A percentile compares a stretch with the other conserved stretches of the same genome.
Evolutionary conservation across 169 alveolate species (phyloP).

Genomic region (Plasmodium gallinaceum): DNA sequence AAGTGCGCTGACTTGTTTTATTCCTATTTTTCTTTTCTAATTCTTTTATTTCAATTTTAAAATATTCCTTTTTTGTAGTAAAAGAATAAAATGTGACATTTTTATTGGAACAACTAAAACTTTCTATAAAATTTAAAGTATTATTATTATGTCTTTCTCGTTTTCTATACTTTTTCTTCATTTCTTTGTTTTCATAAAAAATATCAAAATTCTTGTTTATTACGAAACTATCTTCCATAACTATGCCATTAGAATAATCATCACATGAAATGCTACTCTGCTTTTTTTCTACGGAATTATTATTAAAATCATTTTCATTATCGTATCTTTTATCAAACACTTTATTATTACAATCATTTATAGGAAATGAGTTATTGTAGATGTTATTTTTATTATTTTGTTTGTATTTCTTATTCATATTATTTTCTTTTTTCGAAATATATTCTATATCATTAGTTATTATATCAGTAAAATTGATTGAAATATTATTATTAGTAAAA

Average conservation of each 20-base stretch:
- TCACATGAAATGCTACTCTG: neutral
- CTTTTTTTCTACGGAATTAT: neutral
- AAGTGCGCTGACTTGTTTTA: neutral
- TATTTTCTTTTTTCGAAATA: neutral
- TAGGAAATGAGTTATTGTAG: neutral
- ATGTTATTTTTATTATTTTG: neutral
- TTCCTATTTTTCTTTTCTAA: slow-evolving; percentile 11
- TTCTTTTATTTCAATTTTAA: slow-evolving; percentile 43
- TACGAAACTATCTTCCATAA: neutral
- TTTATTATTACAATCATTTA: neutral
- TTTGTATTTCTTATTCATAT: neutral
- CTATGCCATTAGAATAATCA: neutral
- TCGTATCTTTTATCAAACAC: too few species aligned
- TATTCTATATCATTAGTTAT: neutral
- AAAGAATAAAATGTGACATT: slow-evolving; percentile 58
- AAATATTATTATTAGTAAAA: slow-evolving; percentile 14
- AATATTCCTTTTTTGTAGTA: slow-evolving; percentile 59
- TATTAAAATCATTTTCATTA: too few species aligned
- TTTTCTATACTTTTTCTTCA: neutral
- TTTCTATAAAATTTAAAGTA: slow-evolving; percentile 49
- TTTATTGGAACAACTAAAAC: slow-evolving; percentile 34
- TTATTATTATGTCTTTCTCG: neutral
- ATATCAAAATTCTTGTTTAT: too few species aligned
- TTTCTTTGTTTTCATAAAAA: neutral
- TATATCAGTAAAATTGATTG: slow-evolving; percentile 4